Conservation (phyloP, 2,329 filamentous ascomycete genomes). For the Neopestalotiopsis sp. region DNA sequence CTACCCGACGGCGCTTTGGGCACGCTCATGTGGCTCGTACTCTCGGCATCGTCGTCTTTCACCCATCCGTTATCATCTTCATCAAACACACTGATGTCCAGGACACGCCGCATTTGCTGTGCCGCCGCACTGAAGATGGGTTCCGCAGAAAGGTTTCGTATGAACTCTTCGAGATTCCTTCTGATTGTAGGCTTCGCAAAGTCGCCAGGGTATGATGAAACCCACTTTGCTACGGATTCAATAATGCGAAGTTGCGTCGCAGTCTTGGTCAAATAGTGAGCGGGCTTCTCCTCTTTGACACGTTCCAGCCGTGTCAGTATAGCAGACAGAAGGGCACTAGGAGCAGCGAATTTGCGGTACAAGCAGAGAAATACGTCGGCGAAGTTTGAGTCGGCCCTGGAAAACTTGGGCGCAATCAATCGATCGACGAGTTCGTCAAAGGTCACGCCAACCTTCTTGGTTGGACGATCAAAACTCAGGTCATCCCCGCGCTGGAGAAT, state of each 20-base stretch:
- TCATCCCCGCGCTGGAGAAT: slow-evolving; percentile 72
- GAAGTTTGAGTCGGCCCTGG: slow-evolving; percentile 89
- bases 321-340: slow-evolving; percentile 76
- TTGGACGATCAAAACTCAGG: slow-evolving; percentile 57
- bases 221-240: slow-evolving; percentile 86
- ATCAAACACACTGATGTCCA: slow-evolving; percentile 75
- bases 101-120: slow-evolving; percentile 80
- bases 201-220: slow-evolving; percentile 87
- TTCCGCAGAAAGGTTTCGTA: slow-evolving; percentile 74
- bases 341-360: slow-evolving; percentile 91
- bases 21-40: slow-evolving; percentile 26
- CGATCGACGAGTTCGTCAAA: slow-evolving; percentile 84
- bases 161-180: slow-evolving; percentile 75
- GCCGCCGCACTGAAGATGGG: slow-evolving; percentile 85
- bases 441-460: slow-evolving; percentile 57
- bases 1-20: slow-evolving; percentile 27
- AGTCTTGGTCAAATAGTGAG: slow-evolving; percentile 77
- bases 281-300: slow-evolving; percentile 68
- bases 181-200: slow-evolving; percentile 82
- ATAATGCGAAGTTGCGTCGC: slow-evolving; percentile 84
- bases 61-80: slow-evolving; percentile 96
- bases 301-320: slow-evolving; percentile 79
- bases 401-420: slow-evolving; percentile 81
- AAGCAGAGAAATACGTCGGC: slow-evolving; percentile 87
- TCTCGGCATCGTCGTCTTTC: slow-evolving; percentile 70